A percentile compares a stretch with the other conserved stretches of the same genome.
Evolutionary conservation across 1,284 basidiomycete genomes (phyloP).

Genomic region (Entoloma clypeatum): DNA sequence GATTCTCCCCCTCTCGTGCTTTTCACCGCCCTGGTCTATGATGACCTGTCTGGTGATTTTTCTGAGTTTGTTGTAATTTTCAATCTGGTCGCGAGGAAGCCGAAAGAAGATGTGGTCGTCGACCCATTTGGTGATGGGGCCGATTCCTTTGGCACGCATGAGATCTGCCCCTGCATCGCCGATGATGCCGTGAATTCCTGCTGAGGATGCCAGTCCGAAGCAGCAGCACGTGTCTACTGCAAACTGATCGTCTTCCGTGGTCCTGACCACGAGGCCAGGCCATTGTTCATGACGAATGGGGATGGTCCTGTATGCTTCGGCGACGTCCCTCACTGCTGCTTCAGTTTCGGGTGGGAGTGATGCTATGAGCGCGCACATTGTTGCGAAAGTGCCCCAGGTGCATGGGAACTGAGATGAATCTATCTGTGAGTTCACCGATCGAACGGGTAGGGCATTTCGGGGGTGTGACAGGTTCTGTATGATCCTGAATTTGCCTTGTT

Average conservation of each 20-base stretch:
- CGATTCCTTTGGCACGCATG: constrained; percentile 24
- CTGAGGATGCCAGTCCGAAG: constrained; percentile 32
- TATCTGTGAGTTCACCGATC: constrained; percentile 36
- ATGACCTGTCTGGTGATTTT: constrained; percentile 17
- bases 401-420: constrained; percentile 33
- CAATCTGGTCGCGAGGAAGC: constrained; percentile 17
- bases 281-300: constrained; percentile 34
- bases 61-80: constrained; percentile 22
- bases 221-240: constrained; percentile 25
- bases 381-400: constrained; percentile 37
- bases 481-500: constrained; percentile 25
- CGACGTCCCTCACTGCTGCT: constrained; percentile 32
- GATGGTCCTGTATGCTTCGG: constrained; percentile 31
- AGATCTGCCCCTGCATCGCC: constrained; percentile 30
- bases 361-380: constrained; percentile 24
- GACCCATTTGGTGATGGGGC: constrained; percentile 37
- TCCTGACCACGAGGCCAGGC: constrained; percentile 27
- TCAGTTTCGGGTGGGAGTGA: constrained; percentile 32
- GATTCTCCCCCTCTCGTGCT: constrained; percentile 24
- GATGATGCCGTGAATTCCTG: constrained; percentile 29
- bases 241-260: constrained; percentile 22
- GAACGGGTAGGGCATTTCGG: neutral
- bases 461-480: constrained; percentile 42
- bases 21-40: constrained; percentile 12
- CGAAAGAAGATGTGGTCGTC: constrained; percentile 39